A percentile compares a stretch with the other conserved stretches of the same genome.
phyloP scores from a whole-genome alignment of 73 alveolate species.

The Paramecium octaurelia region DNA sequence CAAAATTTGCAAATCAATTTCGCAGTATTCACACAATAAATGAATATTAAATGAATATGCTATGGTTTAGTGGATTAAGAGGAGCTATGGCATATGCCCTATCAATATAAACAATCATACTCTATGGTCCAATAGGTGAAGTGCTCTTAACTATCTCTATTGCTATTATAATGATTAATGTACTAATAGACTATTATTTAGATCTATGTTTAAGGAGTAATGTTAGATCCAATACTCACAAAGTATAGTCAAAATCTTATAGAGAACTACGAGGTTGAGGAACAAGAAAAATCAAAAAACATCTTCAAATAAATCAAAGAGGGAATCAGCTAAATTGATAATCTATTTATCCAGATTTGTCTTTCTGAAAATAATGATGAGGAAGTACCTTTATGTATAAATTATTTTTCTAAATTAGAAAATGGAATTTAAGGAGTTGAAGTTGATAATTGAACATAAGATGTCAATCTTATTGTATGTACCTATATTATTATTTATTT shows the following conservation, averaged over 20 bases:
- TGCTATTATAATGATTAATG: neutral
- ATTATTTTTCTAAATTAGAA: neutral
- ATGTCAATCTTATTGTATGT: neutral
- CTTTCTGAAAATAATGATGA: neutral
- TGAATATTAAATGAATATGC: constrained; percentile 18
- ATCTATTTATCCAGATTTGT: neutral
- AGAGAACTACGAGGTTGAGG: neutral
- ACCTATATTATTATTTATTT: neutral
- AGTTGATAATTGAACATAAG: neutral
- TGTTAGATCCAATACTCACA: neutral
- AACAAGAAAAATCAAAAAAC: neutral
- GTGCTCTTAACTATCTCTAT: neutral
- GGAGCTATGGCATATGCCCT: neutral
- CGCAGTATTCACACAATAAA: neutral
- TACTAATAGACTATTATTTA: neutral
- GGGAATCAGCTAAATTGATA: neutral
- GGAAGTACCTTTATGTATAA: neutral
- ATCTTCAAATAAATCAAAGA: neutral
- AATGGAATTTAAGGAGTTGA: neutral
- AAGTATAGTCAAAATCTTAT: neutral
- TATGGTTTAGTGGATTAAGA: neutral
- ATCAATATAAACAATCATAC: constrained; percentile 40
- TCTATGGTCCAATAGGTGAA: neutral
- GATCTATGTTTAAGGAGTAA: neutral
- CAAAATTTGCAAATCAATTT: constrained; percentile 57